phyloP scores from a whole-genome alignment of 140 eudicot species.

The Bidens hawaiensis region DNA sequence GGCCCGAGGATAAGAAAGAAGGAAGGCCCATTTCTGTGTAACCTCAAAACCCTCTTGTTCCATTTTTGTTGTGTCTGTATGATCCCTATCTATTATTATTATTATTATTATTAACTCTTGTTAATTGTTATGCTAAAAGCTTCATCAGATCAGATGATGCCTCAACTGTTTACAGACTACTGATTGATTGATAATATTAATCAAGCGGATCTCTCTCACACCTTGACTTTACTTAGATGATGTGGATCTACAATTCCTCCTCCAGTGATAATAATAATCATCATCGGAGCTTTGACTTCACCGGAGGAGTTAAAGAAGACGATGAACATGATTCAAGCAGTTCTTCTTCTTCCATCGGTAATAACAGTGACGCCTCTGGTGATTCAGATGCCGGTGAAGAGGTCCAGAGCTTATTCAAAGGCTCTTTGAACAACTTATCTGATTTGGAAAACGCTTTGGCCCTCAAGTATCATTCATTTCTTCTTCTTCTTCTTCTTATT shows the following conservation, averaged over 20 bases:
- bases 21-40: constrained; percentile 2
- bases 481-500: neutral
- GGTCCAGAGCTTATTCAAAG: constrained; percentile 48
- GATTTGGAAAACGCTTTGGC: constrained; percentile 61
- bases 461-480: constrained; percentile 39
- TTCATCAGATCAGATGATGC: neutral
- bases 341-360: constrained; percentile 2
- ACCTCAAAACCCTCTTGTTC: neutral
- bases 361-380: constrained; percentile 18
- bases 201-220: neutral
- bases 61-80: neutral
- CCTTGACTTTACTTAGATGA: neutral
- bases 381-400: constrained; percentile 43
- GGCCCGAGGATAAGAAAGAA: neutral
- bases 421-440: constrained; percentile 39
- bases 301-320: neutral
- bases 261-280: neutral
- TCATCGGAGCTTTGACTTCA: neutral
- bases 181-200: too few species aligned
- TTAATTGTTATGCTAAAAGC: neutral
- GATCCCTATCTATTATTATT: constrained; percentile 9
- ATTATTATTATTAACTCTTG: too few species aligned
- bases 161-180: too few species aligned
- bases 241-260: neutral
- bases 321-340: neutral